Conservation (phyloP, 164 flowering plant species). For the Aristolochia contorta region DNA sequence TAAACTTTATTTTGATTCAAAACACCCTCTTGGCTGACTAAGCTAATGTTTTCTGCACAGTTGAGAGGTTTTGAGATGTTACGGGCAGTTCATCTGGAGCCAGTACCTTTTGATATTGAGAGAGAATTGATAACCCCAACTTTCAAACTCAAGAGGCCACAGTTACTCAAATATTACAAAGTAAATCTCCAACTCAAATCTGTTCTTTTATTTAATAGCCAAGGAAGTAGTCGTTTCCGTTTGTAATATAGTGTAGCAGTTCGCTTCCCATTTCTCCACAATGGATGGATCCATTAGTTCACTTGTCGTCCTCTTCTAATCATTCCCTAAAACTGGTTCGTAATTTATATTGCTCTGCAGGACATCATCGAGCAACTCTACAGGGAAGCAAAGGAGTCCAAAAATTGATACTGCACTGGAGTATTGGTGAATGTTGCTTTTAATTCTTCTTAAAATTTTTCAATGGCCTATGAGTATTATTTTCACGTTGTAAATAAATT, state of each 20-base stretch:
- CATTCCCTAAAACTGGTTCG: no score
- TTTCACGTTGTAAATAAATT: no score
- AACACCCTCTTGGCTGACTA: conserved; percentile 13
- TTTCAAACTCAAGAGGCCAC: conserved; percentile 85
- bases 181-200: conserved; percentile 17
- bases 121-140: conserved; percentile 90
- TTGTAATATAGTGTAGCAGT: neutral
- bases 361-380: no score
- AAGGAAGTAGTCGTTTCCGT: neutral
- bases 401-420: no score
- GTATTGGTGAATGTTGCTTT: no score
- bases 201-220: neutral
- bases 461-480: no score
- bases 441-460: no score
- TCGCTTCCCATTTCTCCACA: neutral
- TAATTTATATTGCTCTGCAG: no score
- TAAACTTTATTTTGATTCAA: neutral
- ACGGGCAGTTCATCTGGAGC: conserved; percentile 74
- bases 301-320: no score
- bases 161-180: conserved; percentile 81
- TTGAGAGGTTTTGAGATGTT: conserved; percentile 90
- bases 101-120: conserved; percentile 78
- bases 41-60: conserved; percentile 24
- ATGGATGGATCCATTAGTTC: neutral
- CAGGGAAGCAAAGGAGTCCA: no score